Evolutionary conservation across 495 filamentous ascomycete genomes (phyloP).

Genomic region (Endocarpon pusillum): DNA sequence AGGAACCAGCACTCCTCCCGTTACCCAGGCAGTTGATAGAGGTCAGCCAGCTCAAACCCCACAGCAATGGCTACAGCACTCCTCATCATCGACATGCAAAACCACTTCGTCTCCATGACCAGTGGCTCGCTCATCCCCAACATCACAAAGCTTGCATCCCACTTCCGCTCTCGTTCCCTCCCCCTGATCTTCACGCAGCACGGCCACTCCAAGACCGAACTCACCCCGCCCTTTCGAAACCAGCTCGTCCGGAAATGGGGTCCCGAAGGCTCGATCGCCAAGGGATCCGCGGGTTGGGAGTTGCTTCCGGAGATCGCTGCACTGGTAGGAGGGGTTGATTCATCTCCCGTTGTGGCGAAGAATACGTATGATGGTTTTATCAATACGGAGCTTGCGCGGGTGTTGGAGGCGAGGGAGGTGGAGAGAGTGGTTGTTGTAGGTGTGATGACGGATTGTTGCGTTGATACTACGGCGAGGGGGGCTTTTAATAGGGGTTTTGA

Average conservation of each 20-base stretch:
- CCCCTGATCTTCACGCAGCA: constrained; percentile 28
- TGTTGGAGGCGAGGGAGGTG: constrained; percentile 8
- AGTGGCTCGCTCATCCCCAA: constrained; percentile 15
- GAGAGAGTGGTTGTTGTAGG: constrained; percentile 22
- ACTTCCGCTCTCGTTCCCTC: constrained; percentile 12
- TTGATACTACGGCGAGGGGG: constrained; percentile 21
- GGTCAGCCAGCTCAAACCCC: too few relatives aligned
- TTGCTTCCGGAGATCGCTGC: constrained; percentile 16
- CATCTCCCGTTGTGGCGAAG: constrained; percentile 11
- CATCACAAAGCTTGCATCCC: constrained; percentile 12
- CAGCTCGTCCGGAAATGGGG: constrained; percentile 27
- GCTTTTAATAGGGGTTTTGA: constrained; percentile 27
- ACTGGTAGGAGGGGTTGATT: constrained; percentile 7
- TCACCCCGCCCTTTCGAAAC: constrained; percentile 19
- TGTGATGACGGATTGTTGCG: constrained; percentile 29
- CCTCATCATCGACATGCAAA: constrained; percentile 42
- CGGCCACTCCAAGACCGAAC: constrained; percentile 19
- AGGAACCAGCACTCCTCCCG: too few relatives aligned
- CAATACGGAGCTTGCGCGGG: constrained; percentile 12
- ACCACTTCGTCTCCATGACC: constrained; percentile 32
- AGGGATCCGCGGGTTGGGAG: constrained; percentile 14
- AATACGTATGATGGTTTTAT: constrained; percentile 20
- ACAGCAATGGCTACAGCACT: constrained; percentile 31
- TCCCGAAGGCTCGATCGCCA: constrained; percentile 15
- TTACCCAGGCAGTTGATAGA: too few relatives aligned